Conservation (phyloP, 768 basidiomycete genomes). For the Trametes meyenii region DNA sequence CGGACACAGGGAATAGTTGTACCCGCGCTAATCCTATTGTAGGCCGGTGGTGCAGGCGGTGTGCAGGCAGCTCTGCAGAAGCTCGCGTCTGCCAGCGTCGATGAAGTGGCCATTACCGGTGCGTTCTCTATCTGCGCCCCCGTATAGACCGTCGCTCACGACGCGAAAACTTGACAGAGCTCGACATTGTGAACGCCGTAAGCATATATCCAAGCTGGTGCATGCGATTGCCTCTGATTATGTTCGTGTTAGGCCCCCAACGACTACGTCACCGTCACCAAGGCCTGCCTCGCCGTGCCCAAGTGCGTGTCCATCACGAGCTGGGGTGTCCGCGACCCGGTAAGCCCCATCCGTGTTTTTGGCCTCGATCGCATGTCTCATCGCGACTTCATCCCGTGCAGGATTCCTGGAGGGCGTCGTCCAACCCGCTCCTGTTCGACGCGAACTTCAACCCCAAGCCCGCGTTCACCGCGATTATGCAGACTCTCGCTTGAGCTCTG, state of each 20-base stretch:
- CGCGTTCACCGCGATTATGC: constrained; percentile 37
- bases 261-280: constrained; percentile 49
- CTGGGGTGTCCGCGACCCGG: constrained; percentile 52
- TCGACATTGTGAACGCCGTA: constrained; percentile 32
- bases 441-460: constrained; percentile 49
- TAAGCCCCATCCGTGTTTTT: constrained; percentile 12
- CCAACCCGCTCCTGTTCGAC: constrained; percentile 49
- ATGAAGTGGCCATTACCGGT: constrained; percentile 52
- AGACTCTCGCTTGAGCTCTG: constrained; percentile 25
- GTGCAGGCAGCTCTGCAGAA: constrained; percentile 47
- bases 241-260: constrained; percentile 29
- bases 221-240: not conserved
- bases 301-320: constrained; percentile 50
- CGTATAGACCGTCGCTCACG: not conserved
- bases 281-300: constrained; percentile 47
- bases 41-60: constrained; percentile 46
- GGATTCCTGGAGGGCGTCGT: constrained; percentile 51
- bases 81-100: constrained; percentile 43
- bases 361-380: not conserved
- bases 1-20: too few species aligned
- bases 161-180: constrained; percentile 18
- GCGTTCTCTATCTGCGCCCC: not conserved
- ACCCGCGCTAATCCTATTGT: not conserved
- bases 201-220: constrained; percentile 17
- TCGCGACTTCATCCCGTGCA: constrained; percentile 10